These are phyloP conservation scores for Exserohilum turcica DNA, from an alignment of 2,329 filamentous ascomycete species.

Conservation along the genomic window DNA sequence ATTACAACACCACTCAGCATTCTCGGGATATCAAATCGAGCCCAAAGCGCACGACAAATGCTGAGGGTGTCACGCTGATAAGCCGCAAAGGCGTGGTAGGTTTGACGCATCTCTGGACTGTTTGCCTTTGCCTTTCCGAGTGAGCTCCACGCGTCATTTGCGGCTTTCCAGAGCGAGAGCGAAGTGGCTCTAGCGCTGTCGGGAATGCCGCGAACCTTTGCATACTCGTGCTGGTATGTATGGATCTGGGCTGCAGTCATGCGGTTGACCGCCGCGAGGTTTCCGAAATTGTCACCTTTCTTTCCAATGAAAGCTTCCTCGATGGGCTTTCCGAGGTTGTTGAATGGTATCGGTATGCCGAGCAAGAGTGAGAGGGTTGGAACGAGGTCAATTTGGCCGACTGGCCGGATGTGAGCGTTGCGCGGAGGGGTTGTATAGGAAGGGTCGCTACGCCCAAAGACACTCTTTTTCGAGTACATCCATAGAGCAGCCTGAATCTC, in stretches of 20 bases:
- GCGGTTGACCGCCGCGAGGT: constrained; percentile 76
- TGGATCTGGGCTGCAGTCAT: constrained; percentile 84
- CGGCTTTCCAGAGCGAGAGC: constrained; percentile 63
- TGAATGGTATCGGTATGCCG: constrained; percentile 92
- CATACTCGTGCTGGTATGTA: constrained; percentile 86
- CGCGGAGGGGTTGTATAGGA: constrained; percentile 62
- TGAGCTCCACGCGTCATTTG: constrained; percentile 60
- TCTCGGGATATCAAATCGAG: constrained; percentile 83
- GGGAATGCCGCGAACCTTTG: constrained; percentile 70
- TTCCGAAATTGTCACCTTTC: constrained; percentile 72
- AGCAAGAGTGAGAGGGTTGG: constrained; percentile 87
- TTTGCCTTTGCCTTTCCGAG: constrained; percentile 43
- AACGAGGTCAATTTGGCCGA: constrained; percentile 89
- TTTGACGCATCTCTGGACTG: constrained; percentile 48
- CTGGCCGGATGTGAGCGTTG: constrained; percentile 78
- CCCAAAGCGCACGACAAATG: constrained; percentile 86
- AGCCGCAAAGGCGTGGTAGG: constrained; percentile 64
- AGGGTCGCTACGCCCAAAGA: constrained; percentile 78
- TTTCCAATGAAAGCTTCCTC: constrained; percentile 86
- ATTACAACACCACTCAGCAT: constrained; percentile 82
- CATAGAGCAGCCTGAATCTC: constrained; percentile 93
- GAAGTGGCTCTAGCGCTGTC: constrained; percentile 63
- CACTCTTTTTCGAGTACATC: constrained; percentile 92
- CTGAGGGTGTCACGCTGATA: constrained; percentile 81
- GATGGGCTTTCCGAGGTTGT: constrained; percentile 90